Evolutionary conservation across 768 basidiomycete genomes (phyloP).

Genomic region (Auricularia sp.): DNA sequence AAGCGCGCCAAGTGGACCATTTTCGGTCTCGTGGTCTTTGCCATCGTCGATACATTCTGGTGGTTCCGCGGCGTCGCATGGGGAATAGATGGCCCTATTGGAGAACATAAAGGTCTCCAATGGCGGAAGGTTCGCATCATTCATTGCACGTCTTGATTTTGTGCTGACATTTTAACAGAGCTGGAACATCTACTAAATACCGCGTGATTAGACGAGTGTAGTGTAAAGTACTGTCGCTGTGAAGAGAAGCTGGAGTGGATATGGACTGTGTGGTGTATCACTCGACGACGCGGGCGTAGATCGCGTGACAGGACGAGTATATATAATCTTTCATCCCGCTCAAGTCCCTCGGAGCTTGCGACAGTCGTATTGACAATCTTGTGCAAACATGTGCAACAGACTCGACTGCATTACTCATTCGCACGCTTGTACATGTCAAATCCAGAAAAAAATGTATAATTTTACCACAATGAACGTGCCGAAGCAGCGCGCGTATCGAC

Average conservation of each 20-base stretch:
- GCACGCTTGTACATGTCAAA: background rate
- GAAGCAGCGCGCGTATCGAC: background rate
- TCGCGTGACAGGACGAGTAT: background rate
- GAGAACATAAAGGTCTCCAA: constrained; percentile 62
- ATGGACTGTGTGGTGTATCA: background rate
- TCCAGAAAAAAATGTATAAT: background rate
- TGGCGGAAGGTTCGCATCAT: constrained; percentile 51
- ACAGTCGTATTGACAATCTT: background rate
- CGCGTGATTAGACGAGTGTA: background rate
- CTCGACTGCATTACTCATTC: no score
- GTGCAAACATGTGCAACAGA: no score
- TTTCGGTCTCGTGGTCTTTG: constrained; percentile 51
- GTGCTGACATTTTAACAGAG: constrained; percentile 8
- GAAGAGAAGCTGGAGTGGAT: no score
- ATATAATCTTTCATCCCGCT: background rate
- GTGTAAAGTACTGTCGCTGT: background rate
- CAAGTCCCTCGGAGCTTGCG: background rate
- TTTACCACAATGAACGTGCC: background rate
- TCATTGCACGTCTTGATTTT: background rate
- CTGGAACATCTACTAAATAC: constrained; percentile 17
- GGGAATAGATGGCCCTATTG: constrained; percentile 84
- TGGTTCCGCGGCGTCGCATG: constrained; percentile 88
- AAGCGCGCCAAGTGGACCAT: constrained; percentile 55
- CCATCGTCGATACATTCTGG: constrained; percentile 77
- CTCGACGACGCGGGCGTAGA: background rate